Evolutionary conservation across 2,329 filamentous ascomycete genomes (phyloP).

Genomic region (Colletotrichum kahawae): DNA sequence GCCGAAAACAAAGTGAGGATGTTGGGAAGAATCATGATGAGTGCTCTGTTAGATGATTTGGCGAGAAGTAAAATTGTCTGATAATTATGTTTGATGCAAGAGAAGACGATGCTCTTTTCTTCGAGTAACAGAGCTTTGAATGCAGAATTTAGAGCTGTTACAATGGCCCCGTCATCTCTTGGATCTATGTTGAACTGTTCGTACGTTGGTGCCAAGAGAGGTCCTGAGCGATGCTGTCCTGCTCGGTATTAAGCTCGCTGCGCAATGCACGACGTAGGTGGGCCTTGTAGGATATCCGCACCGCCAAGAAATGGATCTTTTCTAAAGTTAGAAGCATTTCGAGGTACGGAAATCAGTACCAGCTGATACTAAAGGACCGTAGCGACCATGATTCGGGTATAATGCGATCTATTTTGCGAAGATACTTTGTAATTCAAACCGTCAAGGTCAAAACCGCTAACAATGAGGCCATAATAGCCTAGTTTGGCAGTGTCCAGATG

Average conservation of each 20-base stretch:
- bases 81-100: neutral
- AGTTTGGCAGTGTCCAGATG: neutral
- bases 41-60: neutral
- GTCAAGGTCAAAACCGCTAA: neutral
- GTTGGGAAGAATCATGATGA: neutral
- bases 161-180: neutral
- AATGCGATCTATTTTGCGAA: neutral
- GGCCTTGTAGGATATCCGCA: neutral
- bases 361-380: neutral
- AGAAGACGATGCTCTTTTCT: neutral
- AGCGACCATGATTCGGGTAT: neutral
- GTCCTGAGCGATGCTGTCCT: neutral
- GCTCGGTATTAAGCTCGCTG: neutral
- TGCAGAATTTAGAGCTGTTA: neutral
- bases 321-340: neutral
- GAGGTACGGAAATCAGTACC: neutral
- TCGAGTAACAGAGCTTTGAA: neutral
- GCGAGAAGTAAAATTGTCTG: neutral
- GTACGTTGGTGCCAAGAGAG: neutral
- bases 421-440: neutral
- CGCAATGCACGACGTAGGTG: neutral
- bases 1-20: neutral
- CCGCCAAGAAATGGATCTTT: neutral
- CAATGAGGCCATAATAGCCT: neutral
- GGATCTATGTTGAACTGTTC: neutral